Base-by-base conservation (phyloP, 2,329 filamentous ascomycete genomes). In the Colletotrichum destructivum region DNA sequence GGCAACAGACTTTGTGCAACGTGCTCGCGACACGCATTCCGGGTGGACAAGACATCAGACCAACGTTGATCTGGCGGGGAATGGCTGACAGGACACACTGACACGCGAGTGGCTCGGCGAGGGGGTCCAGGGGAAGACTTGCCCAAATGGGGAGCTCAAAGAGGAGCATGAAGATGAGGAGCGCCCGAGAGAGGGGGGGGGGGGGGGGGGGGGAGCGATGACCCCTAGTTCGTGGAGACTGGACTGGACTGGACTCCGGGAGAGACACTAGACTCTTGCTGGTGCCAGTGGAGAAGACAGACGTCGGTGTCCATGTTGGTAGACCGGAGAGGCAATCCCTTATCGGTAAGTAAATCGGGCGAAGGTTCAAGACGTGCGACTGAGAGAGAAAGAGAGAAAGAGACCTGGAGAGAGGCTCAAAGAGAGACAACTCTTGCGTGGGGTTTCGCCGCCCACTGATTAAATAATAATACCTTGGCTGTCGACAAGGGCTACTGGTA, bases 1-100 rank as follows among this genome's bases (percentile, higher is more conserved):
- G 21, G 69, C 64, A 61, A 57, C 65, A 63, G 46, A 71, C 52
- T 69, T 62, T 69, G 62, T 35, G 12, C 69, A 71, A 71, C 69
- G 69, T 71, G 69, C 65, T 49, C 26, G 21, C 42, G 54, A 69
- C 69, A 31, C 59, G 59, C 69, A 69, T 59, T 69, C 69, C 69
- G 65, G 69, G 38, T 71, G 69, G 69, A 46, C 57, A 31, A 68
- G 65, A 55, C 35, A 62, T 44, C 57, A 35, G 46, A 23, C 54
- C 47, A 38, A 26, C 38, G 38, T 66, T 66, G 65, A 60, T 63
- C 47, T 49, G 59, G 65, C 31, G 54, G 57, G 69, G 31, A 54
- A 62, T 51, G 68, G 56, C 51, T 31, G 57, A 42, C 21, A n/a
- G 11, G 12, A 21, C 21, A 40, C 15, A 26, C 51, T 68, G 69